phyloP scores from a whole-genome alignment of 257 asterid genomes.

The Solanum peruvianum region DNA sequence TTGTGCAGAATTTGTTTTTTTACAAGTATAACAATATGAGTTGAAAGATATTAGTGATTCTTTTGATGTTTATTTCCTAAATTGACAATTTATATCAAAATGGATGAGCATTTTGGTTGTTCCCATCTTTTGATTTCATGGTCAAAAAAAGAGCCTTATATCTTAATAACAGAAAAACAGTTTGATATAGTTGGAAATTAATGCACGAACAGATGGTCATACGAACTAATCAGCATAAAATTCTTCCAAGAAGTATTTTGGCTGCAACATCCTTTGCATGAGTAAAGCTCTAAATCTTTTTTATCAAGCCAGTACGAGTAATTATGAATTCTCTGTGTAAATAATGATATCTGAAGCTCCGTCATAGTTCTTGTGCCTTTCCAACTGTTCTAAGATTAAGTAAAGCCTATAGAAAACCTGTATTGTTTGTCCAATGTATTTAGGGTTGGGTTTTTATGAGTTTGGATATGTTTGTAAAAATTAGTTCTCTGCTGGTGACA shows the following conservation, averaged over 20 bases:
- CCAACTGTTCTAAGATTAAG: not conserved
- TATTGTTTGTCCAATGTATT: not conserved
- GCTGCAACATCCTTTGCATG: not conserved
- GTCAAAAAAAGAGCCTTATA: not conserved
- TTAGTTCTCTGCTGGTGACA: not conserved
- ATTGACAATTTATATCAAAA: not conserved
- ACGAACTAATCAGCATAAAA: not conserved
- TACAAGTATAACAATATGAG: not conserved
- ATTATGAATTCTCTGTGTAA: not conserved
- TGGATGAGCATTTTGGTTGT: not conserved
- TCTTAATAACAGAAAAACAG: not conserved
- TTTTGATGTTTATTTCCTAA: not conserved
- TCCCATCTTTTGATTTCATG: not conserved
- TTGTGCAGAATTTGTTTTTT: not conserved
- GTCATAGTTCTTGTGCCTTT: not conserved
- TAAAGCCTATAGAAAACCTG: not conserved
- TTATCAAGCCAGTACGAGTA: not conserved
- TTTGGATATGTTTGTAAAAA: not conserved
- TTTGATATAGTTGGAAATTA: not conserved
- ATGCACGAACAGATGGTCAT: not conserved
- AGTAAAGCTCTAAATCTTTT: not conserved
- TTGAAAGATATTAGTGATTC: not conserved
- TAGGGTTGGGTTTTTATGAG: not conserved
- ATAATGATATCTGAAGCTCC: not conserved
- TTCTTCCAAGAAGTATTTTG: not conserved